These are phyloP conservation scores for Murraya koenigii DNA, from an alignment of 345 rosid genomes.

Conservation along the genomic window DNA sequence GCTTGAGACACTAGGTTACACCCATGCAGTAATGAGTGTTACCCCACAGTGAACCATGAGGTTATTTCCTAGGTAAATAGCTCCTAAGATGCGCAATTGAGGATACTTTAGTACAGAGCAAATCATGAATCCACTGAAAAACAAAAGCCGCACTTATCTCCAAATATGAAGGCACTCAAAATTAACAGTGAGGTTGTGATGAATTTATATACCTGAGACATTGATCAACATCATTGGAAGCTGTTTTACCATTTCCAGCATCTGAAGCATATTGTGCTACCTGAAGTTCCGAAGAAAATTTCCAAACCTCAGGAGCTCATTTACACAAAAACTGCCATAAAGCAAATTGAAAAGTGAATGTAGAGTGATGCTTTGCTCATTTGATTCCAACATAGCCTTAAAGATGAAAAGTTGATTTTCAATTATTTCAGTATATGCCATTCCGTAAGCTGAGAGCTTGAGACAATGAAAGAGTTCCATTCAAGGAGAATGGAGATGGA, in stretches of 20 bases:
- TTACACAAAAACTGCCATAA: slow-evolving; percentile 36
- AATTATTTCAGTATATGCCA: not conserved
- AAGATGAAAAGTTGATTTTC: not conserved
- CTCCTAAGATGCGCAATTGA: not conserved
- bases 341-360: slow-evolving; percentile 21
- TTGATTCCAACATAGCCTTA: not conserved
- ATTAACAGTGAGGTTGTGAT: not conserved
- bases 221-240: slow-evolving; percentile 58
- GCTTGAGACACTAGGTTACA: not conserved
- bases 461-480: not conserved
- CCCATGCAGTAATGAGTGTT: not conserved
- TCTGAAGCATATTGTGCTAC: slow-evolving; percentile 92
- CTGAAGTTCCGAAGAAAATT: slow-evolving; percentile 49
- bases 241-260: slow-evolving; percentile 61
- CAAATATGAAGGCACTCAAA: not conserved
- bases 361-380: slow-evolving; percentile 7
- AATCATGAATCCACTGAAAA: not conserved
- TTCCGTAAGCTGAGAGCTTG: not conserved
- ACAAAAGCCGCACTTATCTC: not conserved
- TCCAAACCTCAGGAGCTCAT: slow-evolving; percentile 37
- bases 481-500: not conserved
- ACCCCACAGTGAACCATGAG: not conserved
- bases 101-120: not conserved
- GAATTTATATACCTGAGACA: slow-evolving; percentile 59
- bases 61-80: not conserved